These are phyloP conservation scores for Paulownia fortunei DNA, from an alignment of 257 asterid species.

Conservation along the genomic window DNA sequence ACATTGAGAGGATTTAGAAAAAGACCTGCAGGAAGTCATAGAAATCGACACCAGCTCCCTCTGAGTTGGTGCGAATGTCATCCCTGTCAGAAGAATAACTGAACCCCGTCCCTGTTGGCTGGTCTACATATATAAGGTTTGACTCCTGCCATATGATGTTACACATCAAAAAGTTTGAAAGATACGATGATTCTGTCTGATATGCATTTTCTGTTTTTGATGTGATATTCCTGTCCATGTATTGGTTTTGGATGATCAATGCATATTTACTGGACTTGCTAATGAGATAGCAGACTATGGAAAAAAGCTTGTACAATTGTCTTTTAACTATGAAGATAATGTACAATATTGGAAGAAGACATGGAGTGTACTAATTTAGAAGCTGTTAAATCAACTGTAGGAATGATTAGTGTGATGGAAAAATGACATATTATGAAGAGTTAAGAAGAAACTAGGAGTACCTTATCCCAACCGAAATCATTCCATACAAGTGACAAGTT, in stretches of 20 bases:
- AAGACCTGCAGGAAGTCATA: slow-evolving; percentile 54
- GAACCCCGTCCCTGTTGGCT: slow-evolving; percentile 60
- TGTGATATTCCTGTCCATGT: too few relatives aligned
- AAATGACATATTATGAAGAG: background rate
- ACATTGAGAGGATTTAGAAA: background rate
- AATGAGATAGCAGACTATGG: too few relatives aligned
- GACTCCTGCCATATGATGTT: slow-evolving; percentile 36
- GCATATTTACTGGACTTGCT: too few relatives aligned
- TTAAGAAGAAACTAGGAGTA: slow-evolving; percentile 17
- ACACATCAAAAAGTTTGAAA: background rate
- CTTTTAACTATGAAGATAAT: too few relatives aligned
- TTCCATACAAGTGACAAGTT: slow-evolving; percentile 69
- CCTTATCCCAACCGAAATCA: slow-evolving; percentile 92
- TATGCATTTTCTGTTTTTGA: background rate
- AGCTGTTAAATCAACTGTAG: background rate
- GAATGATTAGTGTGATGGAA: background rate
- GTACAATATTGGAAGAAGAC: background rate
- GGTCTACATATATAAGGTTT: slow-evolving; percentile 53
- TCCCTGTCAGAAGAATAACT: slow-evolving; percentile 35
- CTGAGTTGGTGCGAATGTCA: slow-evolving; percentile 36
- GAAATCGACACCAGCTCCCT: slow-evolving; percentile 39
- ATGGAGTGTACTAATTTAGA: background rate
- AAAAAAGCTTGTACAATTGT: too few relatives aligned
- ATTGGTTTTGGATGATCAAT: too few relatives aligned
- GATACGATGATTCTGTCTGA: background rate